phyloP scores from a whole-genome alignment of 2,329 filamentous ascomycete species.

The Colletotrichum echinochloae region DNA sequence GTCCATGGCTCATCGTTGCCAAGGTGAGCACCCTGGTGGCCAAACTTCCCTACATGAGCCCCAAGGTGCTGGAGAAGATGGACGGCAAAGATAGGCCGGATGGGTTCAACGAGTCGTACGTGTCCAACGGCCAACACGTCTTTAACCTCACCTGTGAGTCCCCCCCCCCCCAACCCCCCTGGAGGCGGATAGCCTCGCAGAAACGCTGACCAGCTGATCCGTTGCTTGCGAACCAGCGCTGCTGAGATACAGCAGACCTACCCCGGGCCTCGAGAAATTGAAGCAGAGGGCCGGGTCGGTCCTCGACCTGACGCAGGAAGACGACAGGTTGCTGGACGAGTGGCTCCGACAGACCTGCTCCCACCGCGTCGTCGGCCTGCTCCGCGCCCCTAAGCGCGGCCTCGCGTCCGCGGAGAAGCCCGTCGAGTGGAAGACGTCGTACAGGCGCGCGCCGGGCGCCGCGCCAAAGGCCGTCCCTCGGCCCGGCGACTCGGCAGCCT shows the following conservation, averaged over 20 bases:
- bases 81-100: not conserved
- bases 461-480: not conserved
- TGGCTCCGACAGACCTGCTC: not conserved
- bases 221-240: not conserved
- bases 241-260: not conserved
- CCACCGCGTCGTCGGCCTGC: not conserved
- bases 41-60: not conserved
- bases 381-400: not conserved
- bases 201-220: not conserved
- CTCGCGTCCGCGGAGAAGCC: not conserved
- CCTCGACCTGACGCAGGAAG: not conserved
- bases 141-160: slow-evolving; percentile 23
- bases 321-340: not conserved
- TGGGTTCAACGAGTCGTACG: slow-evolving; percentile 8
- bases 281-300: not conserved
- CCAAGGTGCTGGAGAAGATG: not conserved
- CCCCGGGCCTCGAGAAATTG: not conserved
- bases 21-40: not conserved
- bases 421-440: not conserved
- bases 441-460: not conserved
- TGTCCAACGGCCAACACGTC: not conserved
- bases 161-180: not conserved
- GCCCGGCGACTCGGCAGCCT: not conserved
- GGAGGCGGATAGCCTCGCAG: no score
- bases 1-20: not conserved